phyloP scores from a whole-genome alignment of 768 basidiomycete species.

The Calocybe indica region DNA sequence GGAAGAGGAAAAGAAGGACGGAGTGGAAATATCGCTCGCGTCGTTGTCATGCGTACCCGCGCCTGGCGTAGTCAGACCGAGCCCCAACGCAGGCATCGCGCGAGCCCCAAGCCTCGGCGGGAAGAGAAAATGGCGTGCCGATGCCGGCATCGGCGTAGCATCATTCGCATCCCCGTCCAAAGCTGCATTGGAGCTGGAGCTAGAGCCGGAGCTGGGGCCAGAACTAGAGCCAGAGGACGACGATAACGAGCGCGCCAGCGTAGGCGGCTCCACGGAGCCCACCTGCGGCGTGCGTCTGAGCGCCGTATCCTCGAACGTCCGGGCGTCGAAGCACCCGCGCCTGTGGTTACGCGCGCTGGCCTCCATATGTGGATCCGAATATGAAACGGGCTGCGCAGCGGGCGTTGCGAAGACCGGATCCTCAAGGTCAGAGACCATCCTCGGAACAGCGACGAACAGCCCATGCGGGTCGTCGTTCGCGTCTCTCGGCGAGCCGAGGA shows the following conservation, averaged over 20 bases:
- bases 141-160: constrained; percentile 18
- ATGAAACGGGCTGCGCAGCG: constrained; percentile 21
- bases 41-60: background rate
- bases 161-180: constrained; percentile 7
- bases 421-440: background rate
- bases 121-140: constrained; percentile 27
- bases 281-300: constrained; percentile 43
- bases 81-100: constrained; percentile 41
- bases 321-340: constrained; percentile 48
- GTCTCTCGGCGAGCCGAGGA: constrained; percentile 51
- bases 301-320: constrained; percentile 17
- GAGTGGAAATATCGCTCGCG: constrained; percentile 1
- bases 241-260: background rate
- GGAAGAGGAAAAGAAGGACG: constrained; percentile 1
- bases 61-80: background rate
- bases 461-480: constrained; percentile 19
- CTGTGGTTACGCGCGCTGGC: constrained; percentile 32
- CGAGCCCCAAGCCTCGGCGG: too few species aligned
- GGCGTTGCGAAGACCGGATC: constrained; percentile 20
- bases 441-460: constrained; percentile 14
- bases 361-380: constrained; percentile 22
- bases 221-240: background rate
- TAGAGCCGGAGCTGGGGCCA: constrained; percentile 5
- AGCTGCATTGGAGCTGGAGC: background rate
- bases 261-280: too few species aligned